Conservation (phyloP, 2,329 filamentous ascomycete species). For the Penicillium glabrum region DNA sequence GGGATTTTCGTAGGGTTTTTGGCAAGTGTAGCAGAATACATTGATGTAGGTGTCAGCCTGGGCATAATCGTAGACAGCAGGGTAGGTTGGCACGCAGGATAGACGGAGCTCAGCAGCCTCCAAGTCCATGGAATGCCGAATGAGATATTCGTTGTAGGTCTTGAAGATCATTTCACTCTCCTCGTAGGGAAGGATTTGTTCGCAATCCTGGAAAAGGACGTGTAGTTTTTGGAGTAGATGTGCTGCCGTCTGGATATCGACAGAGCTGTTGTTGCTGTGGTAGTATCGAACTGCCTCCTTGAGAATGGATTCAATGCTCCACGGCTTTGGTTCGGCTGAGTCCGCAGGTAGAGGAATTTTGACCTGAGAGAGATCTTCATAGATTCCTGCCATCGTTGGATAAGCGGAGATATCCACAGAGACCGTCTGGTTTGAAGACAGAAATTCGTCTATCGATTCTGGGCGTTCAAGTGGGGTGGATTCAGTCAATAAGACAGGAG, state of each 20-base stretch:
- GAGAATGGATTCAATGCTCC: constrained; percentile 40
- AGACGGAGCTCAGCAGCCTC: constrained; percentile 58
- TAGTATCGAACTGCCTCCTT: constrained; percentile 43
- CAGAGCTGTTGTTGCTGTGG: constrained; percentile 34
- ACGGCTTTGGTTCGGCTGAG: constrained; percentile 35
- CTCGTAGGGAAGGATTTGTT: constrained; percentile 39
- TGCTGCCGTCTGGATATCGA: constrained; percentile 43
- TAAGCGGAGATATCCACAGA: neutral
- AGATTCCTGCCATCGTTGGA: constrained; percentile 10
- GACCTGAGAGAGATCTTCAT: constrained; percentile 23
- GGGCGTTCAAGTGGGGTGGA: constrained; percentile 28
- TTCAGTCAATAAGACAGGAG: constrained; percentile 37
- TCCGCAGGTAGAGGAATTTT: constrained; percentile 34
- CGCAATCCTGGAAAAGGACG: constrained; percentile 37
- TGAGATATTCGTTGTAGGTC: constrained; percentile 58
- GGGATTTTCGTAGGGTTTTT: constrained; percentile 55
- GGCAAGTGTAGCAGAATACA: constrained; percentile 57
- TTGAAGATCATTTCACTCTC: constrained; percentile 58
- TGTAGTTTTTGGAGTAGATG: constrained; percentile 44
- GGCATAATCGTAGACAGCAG: constrained; percentile 58
- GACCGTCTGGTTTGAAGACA: neutral
- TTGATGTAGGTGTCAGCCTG: constrained; percentile 56
- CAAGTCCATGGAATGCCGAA: constrained; percentile 44
- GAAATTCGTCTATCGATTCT: constrained; percentile 7
- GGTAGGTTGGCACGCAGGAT: constrained; percentile 55